phyloP scores from a whole-genome alignment of 1,284 basidiomycete genomes.

The Naganishia sp. region DNA sequence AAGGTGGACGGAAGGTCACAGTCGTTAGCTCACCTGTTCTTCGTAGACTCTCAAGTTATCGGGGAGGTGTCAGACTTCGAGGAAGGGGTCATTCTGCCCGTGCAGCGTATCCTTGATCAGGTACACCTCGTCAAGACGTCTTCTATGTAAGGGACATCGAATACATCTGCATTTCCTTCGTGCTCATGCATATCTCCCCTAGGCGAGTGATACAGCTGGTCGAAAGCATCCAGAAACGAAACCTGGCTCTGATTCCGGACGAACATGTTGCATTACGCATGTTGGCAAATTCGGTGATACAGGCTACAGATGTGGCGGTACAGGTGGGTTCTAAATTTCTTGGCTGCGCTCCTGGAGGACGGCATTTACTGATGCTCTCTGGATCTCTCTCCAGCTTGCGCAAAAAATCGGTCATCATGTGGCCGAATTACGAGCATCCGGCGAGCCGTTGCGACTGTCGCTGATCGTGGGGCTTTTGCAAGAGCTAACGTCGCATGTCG shows the following conservation, averaged over 20 bases:
- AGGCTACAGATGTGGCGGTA: slow-evolving; percentile 84
- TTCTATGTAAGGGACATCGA: slow-evolving; percentile 63
- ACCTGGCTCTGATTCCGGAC: slow-evolving; percentile 68
- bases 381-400: slow-evolving; percentile 60
- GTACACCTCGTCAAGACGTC: slow-evolving; percentile 75
- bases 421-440: slow-evolving; percentile 69
- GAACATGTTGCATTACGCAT: slow-evolving; percentile 71
- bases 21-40: slow-evolving; percentile 24
- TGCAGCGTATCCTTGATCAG: slow-evolving; percentile 76
- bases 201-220: slow-evolving; percentile 84
- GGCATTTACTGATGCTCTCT: no score
- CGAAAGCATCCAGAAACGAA: slow-evolving; percentile 73
- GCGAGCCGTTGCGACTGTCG: slow-evolving; percentile 71
- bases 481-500: slow-evolving; percentile 69
- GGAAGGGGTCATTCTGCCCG: slow-evolving; percentile 71
- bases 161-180: neutral
- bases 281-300: slow-evolving; percentile 70
- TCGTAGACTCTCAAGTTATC: slow-evolving; percentile 68
- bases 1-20: neutral
- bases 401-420: slow-evolving; percentile 81
- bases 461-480: slow-evolving; percentile 70
- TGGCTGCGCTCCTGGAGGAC: neutral
- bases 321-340: slow-evolving; percentile 61
- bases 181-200: neutral
- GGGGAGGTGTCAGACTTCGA: slow-evolving; percentile 72